Base-by-base conservation (phyloP, 2,329 filamentous ascomycete species). In the Nigrospora oryzae region DNA sequence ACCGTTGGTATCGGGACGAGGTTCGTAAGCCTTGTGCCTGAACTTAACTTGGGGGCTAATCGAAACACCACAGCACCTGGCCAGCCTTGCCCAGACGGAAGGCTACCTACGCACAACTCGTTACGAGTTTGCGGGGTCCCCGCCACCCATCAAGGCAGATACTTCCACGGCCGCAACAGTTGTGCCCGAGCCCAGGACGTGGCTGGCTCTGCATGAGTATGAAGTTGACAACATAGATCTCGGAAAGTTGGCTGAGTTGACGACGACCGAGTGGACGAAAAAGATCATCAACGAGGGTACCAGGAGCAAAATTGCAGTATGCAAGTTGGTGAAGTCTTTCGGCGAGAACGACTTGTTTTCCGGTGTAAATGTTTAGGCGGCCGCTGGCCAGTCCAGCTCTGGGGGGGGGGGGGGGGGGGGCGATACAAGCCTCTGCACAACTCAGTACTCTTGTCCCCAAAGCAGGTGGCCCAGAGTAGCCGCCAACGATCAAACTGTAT, bases 41-140 rank as follows among this genome's bases (percentile, higher is more conserved):
- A 38, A 30, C 16, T 32, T 32, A 33, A 13, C 36, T 15, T 14
- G 5, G 8, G 13, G 11, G 7, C 31, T n/a, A 38, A n/a, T 28
- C 19, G 34, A 30, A 12, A 33, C 33, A 3, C 2, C 1, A 14
- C 16, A 54, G 51, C 50, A 54, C 28, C 42, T 52, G 5, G 37
- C 40, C 12, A 37, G 47, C 11, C 42, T 57, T 3, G 38, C 50
- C 14, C 44, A 45, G 15, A 33, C 30, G 12, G 38, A 41, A 10
- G 55, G 56, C 4, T 57, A 56, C 43, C 46, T 57, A 1, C 49
- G 56, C 13, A 53, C 53, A 7, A 58, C 53, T 3, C 42, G 50
- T 8, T 58, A 52, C 43, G 49, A 51, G 43, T 48, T 57, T 12
- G 46, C 44, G 3, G 50, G 46, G n/a, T 42, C 33, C 13, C 34